phyloP scores from a whole-genome alignment of 768 basidiomycete species.

The Paxillus rubicundulus region DNA sequence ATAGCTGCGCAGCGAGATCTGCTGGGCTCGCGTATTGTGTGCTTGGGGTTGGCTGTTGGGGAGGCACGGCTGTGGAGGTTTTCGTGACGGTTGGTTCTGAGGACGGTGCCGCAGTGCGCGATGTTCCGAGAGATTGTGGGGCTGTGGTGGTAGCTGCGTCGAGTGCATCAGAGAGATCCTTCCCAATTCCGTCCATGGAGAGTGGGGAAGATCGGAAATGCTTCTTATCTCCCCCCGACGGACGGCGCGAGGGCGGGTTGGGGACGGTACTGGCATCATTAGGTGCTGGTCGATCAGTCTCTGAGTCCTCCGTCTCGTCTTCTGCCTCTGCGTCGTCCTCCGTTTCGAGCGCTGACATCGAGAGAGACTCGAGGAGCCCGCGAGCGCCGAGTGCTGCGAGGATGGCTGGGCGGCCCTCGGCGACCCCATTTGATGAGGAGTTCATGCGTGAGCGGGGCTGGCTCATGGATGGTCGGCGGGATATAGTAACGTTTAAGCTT shows the following conservation, averaged over 20 bases:
- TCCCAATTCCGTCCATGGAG: slow-evolving; percentile 34
- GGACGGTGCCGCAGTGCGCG: not conserved
- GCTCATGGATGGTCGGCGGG: slow-evolving; percentile 24
- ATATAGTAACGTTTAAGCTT: slow-evolving; percentile 30
- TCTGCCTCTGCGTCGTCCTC: slow-evolving; percentile 42
- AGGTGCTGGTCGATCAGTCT: slow-evolving; percentile 14
- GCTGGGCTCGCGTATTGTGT: slow-evolving; percentile 19
- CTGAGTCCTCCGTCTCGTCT: slow-evolving; percentile 34
- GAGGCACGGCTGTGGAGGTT: slow-evolving; percentile 1
- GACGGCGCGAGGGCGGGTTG: slow-evolving; percentile 8
- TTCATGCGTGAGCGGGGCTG: slow-evolving; percentile 24
- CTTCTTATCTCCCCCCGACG: slow-evolving; percentile 8
- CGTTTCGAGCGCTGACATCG: slow-evolving; percentile 53
- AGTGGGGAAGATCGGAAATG: slow-evolving; percentile 14
- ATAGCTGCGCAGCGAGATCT: slow-evolving; percentile 45
- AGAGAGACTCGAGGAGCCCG: slow-evolving; percentile 39
- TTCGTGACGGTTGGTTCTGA: slow-evolving; percentile 1
- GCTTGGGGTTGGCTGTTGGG: not conserved
- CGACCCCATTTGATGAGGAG: slow-evolving; percentile 16
- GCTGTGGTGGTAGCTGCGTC: slow-evolving; percentile 14
- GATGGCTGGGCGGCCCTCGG: slow-evolving; percentile 21
- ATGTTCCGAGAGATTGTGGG: not conserved
- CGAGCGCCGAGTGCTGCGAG: slow-evolving; percentile 29
- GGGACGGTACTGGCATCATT: not conserved
- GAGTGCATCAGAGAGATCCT: slow-evolving; percentile 30